A percentile compares a stretch with the other conserved stretches of the same genome.
Evolutionary conservation across 2,329 filamentous ascomycete genomes (phyloP).

Genomic region (Dactylonectria macrodidyma): DNA sequence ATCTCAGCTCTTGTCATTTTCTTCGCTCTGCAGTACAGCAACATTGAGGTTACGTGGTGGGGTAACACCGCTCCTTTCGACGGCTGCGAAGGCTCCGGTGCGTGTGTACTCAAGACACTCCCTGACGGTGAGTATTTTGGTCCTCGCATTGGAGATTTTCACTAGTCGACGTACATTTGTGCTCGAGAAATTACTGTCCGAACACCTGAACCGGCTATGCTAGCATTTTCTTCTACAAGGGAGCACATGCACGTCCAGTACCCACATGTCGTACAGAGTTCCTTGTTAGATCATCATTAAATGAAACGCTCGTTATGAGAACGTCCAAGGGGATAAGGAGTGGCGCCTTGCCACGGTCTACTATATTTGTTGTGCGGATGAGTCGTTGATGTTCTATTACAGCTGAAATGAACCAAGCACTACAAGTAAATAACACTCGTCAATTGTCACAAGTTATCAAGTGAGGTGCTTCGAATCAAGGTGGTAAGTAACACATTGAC

Average conservation of each 20-base stretch:
- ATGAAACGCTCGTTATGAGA: constrained; percentile 1
- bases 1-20: constrained; percentile 64
- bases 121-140: constrained; percentile 52
- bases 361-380: background rate
- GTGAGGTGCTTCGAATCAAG: too few species aligned
- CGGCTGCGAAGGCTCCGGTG: constrained; percentile 47
- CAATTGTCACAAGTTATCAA: background rate
- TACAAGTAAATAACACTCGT: background rate
- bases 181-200: background rate
- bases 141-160: constrained; percentile 42
- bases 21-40: constrained; percentile 61
- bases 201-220: too few species aligned
- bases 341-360: background rate
- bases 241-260: background rate
- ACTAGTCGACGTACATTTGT: constrained; percentile 17
- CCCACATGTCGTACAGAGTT: background rate
- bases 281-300: background rate
- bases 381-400: background rate
- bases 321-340: too few species aligned
- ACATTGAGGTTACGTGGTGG: constrained; percentile 60
- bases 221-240: background rate
- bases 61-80: constrained; percentile 53
- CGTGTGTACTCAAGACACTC: constrained; percentile 44
- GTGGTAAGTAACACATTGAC: background rate
- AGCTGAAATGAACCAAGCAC: background rate